phyloP scores from a whole-genome alignment of 129 eudicot genomes.

The Lactuca saligna region DNA sequence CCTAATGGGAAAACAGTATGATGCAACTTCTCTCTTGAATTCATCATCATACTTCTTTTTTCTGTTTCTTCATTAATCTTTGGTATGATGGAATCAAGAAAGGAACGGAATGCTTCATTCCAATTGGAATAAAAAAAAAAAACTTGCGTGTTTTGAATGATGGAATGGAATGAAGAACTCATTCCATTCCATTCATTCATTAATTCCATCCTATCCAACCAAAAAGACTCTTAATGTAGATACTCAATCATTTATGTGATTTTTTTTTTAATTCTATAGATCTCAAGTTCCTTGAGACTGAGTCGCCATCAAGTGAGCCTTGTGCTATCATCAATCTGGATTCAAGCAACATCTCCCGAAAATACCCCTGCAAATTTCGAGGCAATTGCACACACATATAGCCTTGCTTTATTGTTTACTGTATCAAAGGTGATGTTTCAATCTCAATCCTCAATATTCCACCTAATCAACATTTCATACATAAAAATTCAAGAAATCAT shows the following conservation, averaged over 20 bases:
- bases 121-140: no score
- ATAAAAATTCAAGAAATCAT: not conserved
- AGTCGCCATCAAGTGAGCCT: slow-evolving; percentile 86
- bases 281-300: slow-evolving; percentile 49
- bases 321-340: slow-evolving; percentile 82
- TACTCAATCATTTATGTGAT: no score
- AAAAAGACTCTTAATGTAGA: not conserved
- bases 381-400: slow-evolving; percentile 73
- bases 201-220: no score
- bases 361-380: slow-evolving; percentile 66
- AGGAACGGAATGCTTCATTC: no score
- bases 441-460: not conserved
- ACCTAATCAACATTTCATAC: slow-evolving; percentile 4
- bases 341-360: slow-evolving; percentile 59
- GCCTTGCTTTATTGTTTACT: slow-evolving; percentile 60
- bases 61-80: not conserved
- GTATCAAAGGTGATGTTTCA: slow-evolving; percentile 54
- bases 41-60: slow-evolving; percentile 2
- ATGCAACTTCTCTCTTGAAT: slow-evolving; percentile 2
- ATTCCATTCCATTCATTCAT: no score
- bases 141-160: no score
- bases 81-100: no score
- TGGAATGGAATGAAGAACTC: no score
- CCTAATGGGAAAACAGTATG: slow-evolving; percentile 54
- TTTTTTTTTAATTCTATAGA: slow-evolving; percentile 30